Evolutionary conservation across 2,329 filamentous ascomycete genomes (phyloP).

Genomic region (Fusarium dlaminii): DNA sequence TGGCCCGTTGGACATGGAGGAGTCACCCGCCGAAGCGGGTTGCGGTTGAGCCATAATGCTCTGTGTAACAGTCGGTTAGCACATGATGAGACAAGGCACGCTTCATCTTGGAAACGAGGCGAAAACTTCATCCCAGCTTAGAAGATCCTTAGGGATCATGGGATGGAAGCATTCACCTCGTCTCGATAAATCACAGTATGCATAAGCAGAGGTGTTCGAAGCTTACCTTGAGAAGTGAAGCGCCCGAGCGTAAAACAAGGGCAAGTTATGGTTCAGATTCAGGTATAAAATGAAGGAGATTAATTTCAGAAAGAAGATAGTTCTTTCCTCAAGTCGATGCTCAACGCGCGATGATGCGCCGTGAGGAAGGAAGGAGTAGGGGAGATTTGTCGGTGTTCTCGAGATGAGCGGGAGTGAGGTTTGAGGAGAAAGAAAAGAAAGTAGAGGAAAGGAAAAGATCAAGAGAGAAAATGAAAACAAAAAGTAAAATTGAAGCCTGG

Average conservation of each 20-base stretch:
- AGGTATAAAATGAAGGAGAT: not conserved
- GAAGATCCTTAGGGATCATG: not conserved
- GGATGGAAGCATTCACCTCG: not conserved
- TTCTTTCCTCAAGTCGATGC: conserved; percentile 16
- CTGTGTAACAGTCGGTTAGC: conserved; percentile 17
- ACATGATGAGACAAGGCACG: not conserved
- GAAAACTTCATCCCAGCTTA: not conserved
- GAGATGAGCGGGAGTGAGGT: not conserved
- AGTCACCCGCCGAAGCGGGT: conserved; percentile 1
- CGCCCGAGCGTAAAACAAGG: not conserved
- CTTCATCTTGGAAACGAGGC: not conserved
- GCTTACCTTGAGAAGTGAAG: conserved; percentile 20
- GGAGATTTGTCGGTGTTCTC: not conserved
- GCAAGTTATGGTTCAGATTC: not conserved
- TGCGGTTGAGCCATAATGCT: conserved; percentile 29
- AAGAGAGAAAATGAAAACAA: not conserved
- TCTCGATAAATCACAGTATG: not conserved
- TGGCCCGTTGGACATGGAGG: conserved; percentile 11
- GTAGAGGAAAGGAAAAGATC: not conserved
- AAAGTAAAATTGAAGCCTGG: not conserved
- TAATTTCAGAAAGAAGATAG: not conserved
- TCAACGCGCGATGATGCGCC: not conserved
- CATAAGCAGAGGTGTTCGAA: not conserved
- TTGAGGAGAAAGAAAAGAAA: not conserved
- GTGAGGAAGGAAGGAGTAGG: not conserved